Base-by-base conservation (phyloP, 2,329 filamentous ascomycete species). In the Thelonectria olida region DNA sequence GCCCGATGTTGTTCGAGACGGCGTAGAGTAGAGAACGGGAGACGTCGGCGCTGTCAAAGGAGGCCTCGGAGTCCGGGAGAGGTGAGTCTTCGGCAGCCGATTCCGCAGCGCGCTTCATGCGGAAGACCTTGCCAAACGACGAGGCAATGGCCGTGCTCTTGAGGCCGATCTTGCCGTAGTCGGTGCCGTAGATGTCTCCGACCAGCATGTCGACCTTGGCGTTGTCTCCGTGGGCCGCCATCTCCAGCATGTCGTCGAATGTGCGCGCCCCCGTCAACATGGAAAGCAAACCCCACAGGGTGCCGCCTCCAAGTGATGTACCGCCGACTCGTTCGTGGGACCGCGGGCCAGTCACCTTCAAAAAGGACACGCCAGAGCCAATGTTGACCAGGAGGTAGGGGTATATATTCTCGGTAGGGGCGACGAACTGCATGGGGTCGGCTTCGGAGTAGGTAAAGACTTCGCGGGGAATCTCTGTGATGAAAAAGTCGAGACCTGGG, bases 321-420 rank as follows among this genome's bases (percentile, higher is more conserved):
- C 96, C 96, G 54, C 96, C 96, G 9, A 99, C 95, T 71, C 96
- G 92, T 77, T 96, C 85, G 76, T 91, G 97, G 66, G 93, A 86
- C 55, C 91, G 87, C 0, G 93, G 94, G 0, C 94, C 95, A 0
- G 92, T 96, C 7, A 99, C 96, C 76, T 98, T 98, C 78, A 99
- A 90, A 86, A 99, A 97, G 41, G 91, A 96, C 5, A 99, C 96
- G 52, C 96, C 96, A 7, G 94, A 97, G 45, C 96, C 96, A 69
- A 99, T 99, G 79, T 99, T 99, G 72, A 99, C 96, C 27, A 99
- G 88, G 42, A 99, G 88, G 75, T 99, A 99, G 2, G 96, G 96
- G 76, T 99, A 98, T 61, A 97, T 93, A 68, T 82, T 81, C 68
- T 95, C 89, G n/a, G 88, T 83, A 1, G 93, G 88, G 62, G 90